Percentiles rank a stretch among this genome's conserved stretches.
These are phyloP conservation scores for Curvularia sp. DNA, from an alignment of 2,329 filamentous ascomycete species.

Conservation along the genomic window DNA sequence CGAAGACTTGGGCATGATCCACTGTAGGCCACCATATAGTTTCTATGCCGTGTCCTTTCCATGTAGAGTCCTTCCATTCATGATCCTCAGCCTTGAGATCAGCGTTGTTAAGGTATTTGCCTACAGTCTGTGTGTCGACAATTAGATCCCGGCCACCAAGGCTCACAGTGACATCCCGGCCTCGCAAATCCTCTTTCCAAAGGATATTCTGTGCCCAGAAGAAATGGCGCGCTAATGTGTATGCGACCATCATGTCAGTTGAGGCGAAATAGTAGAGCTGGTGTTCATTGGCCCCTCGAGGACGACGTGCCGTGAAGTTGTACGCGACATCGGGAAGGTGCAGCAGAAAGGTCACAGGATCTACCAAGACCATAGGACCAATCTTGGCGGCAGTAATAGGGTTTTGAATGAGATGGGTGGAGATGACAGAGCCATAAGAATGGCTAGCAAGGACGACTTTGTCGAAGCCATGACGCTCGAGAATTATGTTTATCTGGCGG, in stretches of 20 bases:
- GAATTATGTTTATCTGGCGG: conserved; percentile 62
- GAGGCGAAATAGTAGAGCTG: conserved; percentile 74
- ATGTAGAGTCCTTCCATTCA: conserved; percentile 45
- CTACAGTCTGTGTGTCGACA: conserved; percentile 66
- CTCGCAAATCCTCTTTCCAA: conserved; percentile 69
- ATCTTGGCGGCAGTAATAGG: conserved; percentile 55
- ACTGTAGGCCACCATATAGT: conserved; percentile 66
- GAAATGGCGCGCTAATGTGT: conserved; percentile 70
- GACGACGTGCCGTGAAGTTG: conserved; percentile 63
- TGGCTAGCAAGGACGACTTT: conserved; percentile 68
- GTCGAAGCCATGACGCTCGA: conserved; percentile 64
- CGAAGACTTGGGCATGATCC: conserved; percentile 67
- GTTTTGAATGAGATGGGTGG: conserved; percentile 66
- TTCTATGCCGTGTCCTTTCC: conserved; percentile 58
- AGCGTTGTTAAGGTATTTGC: conserved; percentile 61
- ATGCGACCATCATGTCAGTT: conserved; percentile 70
- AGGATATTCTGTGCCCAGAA: conserved; percentile 75
- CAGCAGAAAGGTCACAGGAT: conserved; percentile 71
- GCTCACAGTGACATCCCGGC: conserved; percentile 61
- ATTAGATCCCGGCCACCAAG: conserved; percentile 69
- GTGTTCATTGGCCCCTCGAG: conserved; percentile 67
- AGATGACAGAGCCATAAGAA: conserved; percentile 68
- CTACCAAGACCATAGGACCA: conserved; percentile 60
- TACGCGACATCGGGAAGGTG: conserved; percentile 74
- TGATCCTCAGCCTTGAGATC: conserved; percentile 39